These are phyloP conservation scores for Phaeosphaeriaceae sp. DNA, from an alignment of 2,329 filamentous ascomycete genomes.

Conservation along the genomic window DNA sequence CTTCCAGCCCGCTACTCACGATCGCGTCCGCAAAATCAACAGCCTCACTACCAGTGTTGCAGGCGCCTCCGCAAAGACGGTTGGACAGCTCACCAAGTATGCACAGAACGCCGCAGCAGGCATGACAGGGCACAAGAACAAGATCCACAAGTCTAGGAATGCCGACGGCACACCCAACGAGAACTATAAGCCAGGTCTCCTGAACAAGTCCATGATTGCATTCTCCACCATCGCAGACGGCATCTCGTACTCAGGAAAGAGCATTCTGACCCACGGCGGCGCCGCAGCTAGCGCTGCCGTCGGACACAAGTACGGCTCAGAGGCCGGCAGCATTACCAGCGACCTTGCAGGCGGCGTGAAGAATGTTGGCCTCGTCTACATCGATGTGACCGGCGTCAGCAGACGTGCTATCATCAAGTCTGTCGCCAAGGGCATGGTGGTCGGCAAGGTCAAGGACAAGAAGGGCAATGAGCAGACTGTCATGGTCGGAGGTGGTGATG, in stretches of 20 bases:
- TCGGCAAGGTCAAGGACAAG: conserved; percentile 79
- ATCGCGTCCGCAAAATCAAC: conserved; percentile 86
- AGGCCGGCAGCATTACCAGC: conserved; percentile 80
- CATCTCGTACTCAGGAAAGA: conserved; percentile 85
- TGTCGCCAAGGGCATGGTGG: conserved; percentile 93
- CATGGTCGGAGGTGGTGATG: conserved; percentile 74
- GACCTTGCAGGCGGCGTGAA: conserved; percentile 86
- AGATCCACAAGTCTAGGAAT: conserved; percentile 68
- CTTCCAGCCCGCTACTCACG: conserved; percentile 85
- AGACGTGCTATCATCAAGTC: conserved; percentile 89
- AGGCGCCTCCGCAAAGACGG: conserved; percentile 81
- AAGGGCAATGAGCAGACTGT: conserved; percentile 71
- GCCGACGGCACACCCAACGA: conserved; percentile 71
- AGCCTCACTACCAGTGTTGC: conserved; percentile 83
- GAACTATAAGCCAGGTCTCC: conserved; percentile 84
- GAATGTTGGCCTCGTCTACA: conserved; percentile 96
- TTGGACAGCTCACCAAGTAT: conserved; percentile 81
- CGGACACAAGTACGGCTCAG: conserved; percentile 84
- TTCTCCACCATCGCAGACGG: conserved; percentile 95
- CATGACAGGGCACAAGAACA: conserved; percentile 69
- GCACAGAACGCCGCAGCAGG: conserved; percentile 90
- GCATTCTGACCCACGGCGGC: conserved; percentile 76
- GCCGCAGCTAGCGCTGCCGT: conserved; percentile 86
- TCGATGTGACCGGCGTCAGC: conserved; percentile 93
- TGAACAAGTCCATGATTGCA: conserved; percentile 97